A percentile compares a stretch with the other conserved stretches of the same genome.
Conservation (phyloP, 2,329 filamentous ascomycete genomes). For the Sporothrix pseudoabietina region DNA sequence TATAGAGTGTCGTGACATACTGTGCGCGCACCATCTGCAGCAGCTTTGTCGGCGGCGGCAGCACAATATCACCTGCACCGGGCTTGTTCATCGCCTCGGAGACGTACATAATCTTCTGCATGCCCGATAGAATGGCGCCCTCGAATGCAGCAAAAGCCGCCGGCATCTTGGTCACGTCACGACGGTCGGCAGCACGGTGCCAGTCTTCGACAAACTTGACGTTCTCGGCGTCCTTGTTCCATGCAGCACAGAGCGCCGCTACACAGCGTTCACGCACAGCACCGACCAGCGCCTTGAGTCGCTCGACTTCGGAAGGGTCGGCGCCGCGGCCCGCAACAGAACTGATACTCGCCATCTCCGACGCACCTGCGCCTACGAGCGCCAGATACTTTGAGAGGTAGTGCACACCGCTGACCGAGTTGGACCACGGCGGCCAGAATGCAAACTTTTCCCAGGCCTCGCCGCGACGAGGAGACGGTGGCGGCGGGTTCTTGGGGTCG, state of each 20-base stretch:
- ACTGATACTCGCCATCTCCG: slow-evolving; percentile 77
- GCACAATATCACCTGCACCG: slow-evolving; percentile 74
- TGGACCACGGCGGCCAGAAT: slow-evolving; percentile 94
- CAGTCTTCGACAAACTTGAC: slow-evolving; percentile 93
- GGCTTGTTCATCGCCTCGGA: slow-evolving; percentile 79
- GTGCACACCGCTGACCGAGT: slow-evolving; percentile 87
- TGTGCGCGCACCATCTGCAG: slow-evolving; percentile 88
- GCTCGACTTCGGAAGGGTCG: slow-evolving; percentile 64
- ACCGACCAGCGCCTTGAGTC: slow-evolving; percentile 73
- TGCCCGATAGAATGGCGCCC: slow-evolving; percentile 74
- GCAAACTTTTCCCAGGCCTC: slow-evolving; percentile 92
- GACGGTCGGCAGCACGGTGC: slow-evolving; percentile 77
- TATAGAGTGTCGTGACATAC: slow-evolving; percentile 92
- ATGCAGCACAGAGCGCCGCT: slow-evolving; percentile 81
- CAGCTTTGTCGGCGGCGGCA: slow-evolving; percentile 81
- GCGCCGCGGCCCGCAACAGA: slow-evolving; percentile 55
- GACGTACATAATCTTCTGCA: slow-evolving; percentile 96
- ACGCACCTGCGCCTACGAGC: slow-evolving; percentile 81
- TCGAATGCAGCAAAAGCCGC: slow-evolving; percentile 84
- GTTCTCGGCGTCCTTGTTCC: slow-evolving; percentile 91
- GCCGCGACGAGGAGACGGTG: slow-evolving; percentile 74
- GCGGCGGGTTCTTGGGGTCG: slow-evolving; percentile 74
- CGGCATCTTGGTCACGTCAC: slow-evolving; percentile 90
- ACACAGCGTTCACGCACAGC: slow-evolving; percentile 82
- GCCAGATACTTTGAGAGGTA: slow-evolving; percentile 82